These are phyloP conservation scores for Serendipita sp. DNA, from an alignment of 768 basidiomycete genomes.

Conservation along the genomic window DNA sequence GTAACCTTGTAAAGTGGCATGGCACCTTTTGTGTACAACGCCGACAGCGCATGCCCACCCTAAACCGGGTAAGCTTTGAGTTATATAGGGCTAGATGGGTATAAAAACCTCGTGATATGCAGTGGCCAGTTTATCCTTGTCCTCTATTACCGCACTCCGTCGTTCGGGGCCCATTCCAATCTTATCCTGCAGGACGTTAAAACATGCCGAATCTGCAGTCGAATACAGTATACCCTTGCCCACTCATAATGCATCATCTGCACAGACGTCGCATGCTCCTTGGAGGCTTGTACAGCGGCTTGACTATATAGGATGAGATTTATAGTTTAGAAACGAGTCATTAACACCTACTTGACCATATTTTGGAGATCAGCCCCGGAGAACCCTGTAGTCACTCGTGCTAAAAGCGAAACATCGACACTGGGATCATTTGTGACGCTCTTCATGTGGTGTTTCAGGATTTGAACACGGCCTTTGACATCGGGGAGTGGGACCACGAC, in stretches of 20 bases:
- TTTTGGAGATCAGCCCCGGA: conserved; percentile 96
- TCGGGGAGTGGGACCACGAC: conserved; percentile 92
- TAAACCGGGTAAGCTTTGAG: conserved; percentile 15
- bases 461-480: conserved; percentile 72
- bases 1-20: conserved; percentile 98
- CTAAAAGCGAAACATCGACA: conserved; percentile 74
- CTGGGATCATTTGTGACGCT: conserved; percentile 49
- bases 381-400: conserved; percentile 89
- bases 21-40: conserved; percentile 84
- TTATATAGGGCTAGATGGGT: conserved; percentile 15
- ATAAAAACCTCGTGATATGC: conserved; percentile 79
- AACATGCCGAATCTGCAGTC: not conserved
- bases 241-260: conserved; percentile 80
- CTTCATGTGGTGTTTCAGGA: conserved; percentile 80
- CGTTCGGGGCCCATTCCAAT: conserved; percentile 96
- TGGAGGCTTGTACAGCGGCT: conserved; percentile 89
- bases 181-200: conserved; percentile 41
- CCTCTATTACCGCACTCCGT: conserved; percentile 74
- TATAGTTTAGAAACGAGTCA: not conserved
- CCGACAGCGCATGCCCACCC: conserved; percentile 90
- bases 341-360: conserved; percentile 68
- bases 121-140: conserved; percentile 72
- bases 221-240: conserved; percentile 53
- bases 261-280: conserved; percentile 61
- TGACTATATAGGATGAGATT: conserved; percentile 26